These are phyloP conservation scores for Sporothrix pseudoabietina DNA, from an alignment of 2,329 filamentous ascomycete species.

Conservation along the genomic window DNA sequence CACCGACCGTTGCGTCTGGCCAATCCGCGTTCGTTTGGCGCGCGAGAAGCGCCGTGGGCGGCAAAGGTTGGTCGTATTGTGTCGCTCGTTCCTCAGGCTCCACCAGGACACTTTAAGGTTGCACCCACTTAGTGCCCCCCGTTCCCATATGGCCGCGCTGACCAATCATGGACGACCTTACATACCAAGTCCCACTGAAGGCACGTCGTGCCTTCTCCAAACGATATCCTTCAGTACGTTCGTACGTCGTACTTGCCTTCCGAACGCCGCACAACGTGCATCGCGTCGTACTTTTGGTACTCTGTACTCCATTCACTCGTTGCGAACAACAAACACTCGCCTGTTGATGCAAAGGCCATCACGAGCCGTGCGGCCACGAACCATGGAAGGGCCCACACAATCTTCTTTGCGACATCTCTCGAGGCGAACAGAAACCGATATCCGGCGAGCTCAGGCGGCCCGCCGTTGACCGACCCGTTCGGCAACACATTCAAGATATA, in stretches of 20 bases:
- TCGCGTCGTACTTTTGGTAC: too few species aligned
- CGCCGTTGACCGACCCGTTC: not conserved
- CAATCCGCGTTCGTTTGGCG: constrained; percentile 20
- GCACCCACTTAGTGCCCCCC: constrained; percentile 1
- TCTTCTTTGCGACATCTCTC: not conserved
- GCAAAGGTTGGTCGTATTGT: constrained; percentile 19
- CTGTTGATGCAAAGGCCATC: not conserved
- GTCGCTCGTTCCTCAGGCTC: not conserved
- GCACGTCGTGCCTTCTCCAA: not conserved
- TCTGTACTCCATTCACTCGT: not conserved
- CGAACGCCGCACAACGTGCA: too few species aligned
- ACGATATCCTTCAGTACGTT: not conserved
- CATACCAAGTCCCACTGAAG: not conserved
- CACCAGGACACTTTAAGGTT: constrained; percentile 6
- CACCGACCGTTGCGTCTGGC: not conserved
- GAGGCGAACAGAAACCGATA: not conserved
- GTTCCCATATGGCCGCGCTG: not conserved
- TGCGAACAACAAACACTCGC: not conserved
- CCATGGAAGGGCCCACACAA: constrained; percentile 9
- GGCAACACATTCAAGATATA: not conserved
- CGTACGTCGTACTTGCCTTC: not conserved
- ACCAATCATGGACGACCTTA: constrained; percentile 2
- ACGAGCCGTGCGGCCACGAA: not conserved
- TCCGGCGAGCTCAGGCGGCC: not conserved
- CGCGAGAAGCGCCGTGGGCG: constrained; percentile 29